Evolutionary conservation across 352 stramenopile species (phyloP).

Genomic region (Phytophthora idaei): DNA sequence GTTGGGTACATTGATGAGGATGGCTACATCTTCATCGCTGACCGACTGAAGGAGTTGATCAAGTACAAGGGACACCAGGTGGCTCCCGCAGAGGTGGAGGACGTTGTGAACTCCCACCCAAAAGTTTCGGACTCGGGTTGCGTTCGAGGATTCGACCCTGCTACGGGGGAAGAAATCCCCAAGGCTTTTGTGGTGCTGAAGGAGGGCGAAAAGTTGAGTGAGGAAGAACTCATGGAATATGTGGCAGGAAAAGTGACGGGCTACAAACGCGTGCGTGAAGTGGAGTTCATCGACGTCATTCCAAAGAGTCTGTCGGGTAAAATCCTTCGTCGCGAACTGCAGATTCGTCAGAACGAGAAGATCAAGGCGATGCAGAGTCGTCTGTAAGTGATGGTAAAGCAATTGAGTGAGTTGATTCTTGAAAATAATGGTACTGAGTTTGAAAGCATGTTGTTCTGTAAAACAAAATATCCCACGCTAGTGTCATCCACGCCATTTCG

Average conservation of each 20-base stretch:
- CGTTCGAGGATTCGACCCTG: conserved; percentile 52
- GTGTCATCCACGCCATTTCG: not conserved
- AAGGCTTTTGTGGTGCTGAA: conserved; percentile 92
- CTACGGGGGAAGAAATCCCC: conserved; percentile 87
- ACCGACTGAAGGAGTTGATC: conserved; percentile 95
- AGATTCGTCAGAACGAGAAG: conserved; percentile 44
- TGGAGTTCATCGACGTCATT: conserved; percentile 90
- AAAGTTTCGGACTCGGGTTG: conserved; percentile 49
- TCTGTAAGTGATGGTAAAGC: conserved; percentile 16
- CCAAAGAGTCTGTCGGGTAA: conserved; percentile 93
- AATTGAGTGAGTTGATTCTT: not conserved
- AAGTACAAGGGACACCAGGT: conserved; percentile 95
- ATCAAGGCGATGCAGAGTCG: conserved; percentile 35
- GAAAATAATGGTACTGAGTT: not conserved
- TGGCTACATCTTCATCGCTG: conserved; percentile 92
- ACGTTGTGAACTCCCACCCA: conserved; percentile 85
- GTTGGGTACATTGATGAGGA: conserved; percentile 93
- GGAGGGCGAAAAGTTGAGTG: conserved; percentile 42
- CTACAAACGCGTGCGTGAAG: conserved; percentile 90
- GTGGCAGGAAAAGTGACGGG: conserved; percentile 79
- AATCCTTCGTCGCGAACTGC: conserved; percentile 89
- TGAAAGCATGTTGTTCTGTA: too few species aligned
- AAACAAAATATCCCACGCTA: not conserved
- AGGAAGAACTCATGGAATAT: conserved; percentile 81
- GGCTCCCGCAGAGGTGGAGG: conserved; percentile 92